These are phyloP conservation scores for Leccinum fallax DNA, from an alignment of 1,284 basidiomycete species.

Conservation along the genomic window DNA sequence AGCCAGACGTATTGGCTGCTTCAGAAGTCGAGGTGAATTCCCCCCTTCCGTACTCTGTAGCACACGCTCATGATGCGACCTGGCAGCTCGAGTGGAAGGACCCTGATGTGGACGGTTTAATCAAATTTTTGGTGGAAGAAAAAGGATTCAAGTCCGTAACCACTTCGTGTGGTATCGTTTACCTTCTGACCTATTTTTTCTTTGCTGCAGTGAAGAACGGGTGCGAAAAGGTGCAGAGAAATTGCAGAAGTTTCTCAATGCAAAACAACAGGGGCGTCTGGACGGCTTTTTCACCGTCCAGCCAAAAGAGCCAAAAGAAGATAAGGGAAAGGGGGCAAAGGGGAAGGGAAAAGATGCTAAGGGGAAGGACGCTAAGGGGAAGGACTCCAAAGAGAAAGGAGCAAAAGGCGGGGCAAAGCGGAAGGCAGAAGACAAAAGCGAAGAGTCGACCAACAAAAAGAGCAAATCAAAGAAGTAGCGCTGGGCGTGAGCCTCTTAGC, in stretches of 20 bases:
- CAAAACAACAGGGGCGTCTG: slow-evolving; percentile 95
- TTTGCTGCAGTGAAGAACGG: slow-evolving; percentile 80
- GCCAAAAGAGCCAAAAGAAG: slow-evolving; percentile 50
- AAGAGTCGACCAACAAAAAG: slow-evolving; percentile 32
- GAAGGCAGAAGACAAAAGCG: slow-evolving; percentile 49
- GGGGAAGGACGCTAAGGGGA: slow-evolving; percentile 30
- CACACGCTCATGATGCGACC: not conserved
- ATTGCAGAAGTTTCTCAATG: slow-evolving; percentile 81
- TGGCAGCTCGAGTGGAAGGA: slow-evolving; percentile 89
- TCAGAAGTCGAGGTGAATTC: slow-evolving; percentile 79
- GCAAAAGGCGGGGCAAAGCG: slow-evolving; percentile 58
- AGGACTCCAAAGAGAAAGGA: slow-evolving; percentile 33
- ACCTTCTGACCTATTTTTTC: slow-evolving; percentile 5
- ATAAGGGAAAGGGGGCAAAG: slow-evolving; percentile 42
- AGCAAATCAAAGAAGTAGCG: slow-evolving; percentile 34
- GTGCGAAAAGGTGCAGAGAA: slow-evolving; percentile 96
- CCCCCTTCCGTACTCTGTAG: not conserved
- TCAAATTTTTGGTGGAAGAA: slow-evolving; percentile 92
- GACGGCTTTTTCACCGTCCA: slow-evolving; percentile 93
- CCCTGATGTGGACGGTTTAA: slow-evolving; percentile 92
- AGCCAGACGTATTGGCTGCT: slow-evolving; percentile 88
- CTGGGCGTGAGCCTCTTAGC: not conserved
- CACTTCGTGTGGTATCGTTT: not conserved
- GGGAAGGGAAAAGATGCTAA: slow-evolving; percentile 35
- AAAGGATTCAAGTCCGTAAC: slow-evolving; percentile 90